Conservation (phyloP, 2,329 filamentous ascomycete species). For the Alternaria burnsii region DNA sequence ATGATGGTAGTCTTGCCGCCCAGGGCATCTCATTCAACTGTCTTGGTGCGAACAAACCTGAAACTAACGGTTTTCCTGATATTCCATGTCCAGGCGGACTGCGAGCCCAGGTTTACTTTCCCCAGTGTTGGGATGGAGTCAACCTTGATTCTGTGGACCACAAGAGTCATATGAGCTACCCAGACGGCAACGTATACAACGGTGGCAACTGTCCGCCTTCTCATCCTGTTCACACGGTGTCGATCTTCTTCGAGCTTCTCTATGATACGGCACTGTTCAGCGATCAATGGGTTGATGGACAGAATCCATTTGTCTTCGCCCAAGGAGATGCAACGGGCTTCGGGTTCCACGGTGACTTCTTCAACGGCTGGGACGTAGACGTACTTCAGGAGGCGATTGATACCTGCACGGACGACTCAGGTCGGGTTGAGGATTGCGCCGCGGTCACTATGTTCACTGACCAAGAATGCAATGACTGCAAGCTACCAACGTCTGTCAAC, state of each 20-base stretch:
- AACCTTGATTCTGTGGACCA: conserved; percentile 66
- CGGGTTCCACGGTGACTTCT: conserved; percentile 75
- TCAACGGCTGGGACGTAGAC: conserved; percentile 72
- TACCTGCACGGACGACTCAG: conserved; percentile 64
- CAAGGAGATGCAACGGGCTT: conserved; percentile 76
- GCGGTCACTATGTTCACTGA: conserved; percentile 56
- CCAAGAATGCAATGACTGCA: conserved; percentile 62
- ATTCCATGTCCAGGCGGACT: conserved; percentile 69
- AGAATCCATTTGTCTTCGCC: conserved; percentile 66
- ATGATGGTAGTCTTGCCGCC: conserved; percentile 54
- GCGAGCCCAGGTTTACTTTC: conserved; percentile 74
- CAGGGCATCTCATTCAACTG: conserved; percentile 67
- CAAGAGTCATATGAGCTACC: conserved; percentile 70
- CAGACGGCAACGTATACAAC: conserved; percentile 55
- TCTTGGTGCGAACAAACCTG: conserved; percentile 54
- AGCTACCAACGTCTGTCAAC: conserved; percentile 56
- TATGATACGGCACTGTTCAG: conserved; percentile 61
- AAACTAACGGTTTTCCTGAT: conserved; percentile 71
- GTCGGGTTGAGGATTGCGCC: conserved; percentile 48
- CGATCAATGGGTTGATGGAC: conserved; percentile 55
- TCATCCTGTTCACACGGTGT: conserved; percentile 62
- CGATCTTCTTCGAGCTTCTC: conserved; percentile 67
- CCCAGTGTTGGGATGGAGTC: conserved; percentile 75
- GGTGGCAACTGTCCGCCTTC: conserved; percentile 62
- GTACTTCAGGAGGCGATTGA: conserved; percentile 73